Evolutionary conservation across 2,329 filamentous ascomycete genomes (phyloP).

Genomic region (Paraphaeosphaeria sporulosa): DNA sequence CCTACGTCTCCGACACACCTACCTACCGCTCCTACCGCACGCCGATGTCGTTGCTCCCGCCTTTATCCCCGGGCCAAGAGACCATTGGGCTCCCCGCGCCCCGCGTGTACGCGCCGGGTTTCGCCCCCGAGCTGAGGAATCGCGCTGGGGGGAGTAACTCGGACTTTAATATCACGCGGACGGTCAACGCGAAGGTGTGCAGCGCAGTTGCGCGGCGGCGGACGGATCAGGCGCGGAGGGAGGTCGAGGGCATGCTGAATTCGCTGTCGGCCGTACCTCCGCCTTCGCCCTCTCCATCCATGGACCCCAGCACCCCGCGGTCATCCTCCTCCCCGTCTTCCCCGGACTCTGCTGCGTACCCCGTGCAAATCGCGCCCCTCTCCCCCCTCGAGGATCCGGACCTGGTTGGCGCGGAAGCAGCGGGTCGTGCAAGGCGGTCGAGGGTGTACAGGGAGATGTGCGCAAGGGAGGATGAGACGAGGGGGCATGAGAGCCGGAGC

Average conservation of each 20-base stretch:
- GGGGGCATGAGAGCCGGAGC: conserved; percentile 43
- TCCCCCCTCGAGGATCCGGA: conserved; percentile 71
- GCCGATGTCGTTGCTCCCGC: conserved; percentile 25
- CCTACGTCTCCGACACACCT: conserved; percentile 71
- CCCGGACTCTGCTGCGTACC: conserved; percentile 23
- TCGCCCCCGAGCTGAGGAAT: conserved; percentile 37
- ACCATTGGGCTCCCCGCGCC: conserved; percentile 29
- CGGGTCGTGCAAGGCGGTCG: conserved; percentile 63
- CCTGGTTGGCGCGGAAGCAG: conserved; percentile 71
- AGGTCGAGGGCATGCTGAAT: conserved; percentile 28
- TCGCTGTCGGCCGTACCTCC: conserved; percentile 24
- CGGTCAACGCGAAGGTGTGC: conserved; percentile 66
- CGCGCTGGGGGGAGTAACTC: conserved; percentile 23
- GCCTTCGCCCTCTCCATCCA: conserved; percentile 9
- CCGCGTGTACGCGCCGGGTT: conserved; percentile 16
- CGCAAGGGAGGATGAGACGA: conserved; percentile 34
- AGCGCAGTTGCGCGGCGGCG: conserved; percentile 70
- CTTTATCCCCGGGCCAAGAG: conserved; percentile 20
- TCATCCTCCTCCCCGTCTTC: conserved; percentile 19
- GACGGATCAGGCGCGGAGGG: conserved; percentile 47
- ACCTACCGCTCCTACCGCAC: conserved; percentile 66
- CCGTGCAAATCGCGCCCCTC: conserved; percentile 34
- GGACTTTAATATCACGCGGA: conserved; percentile 60
- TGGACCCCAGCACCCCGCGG: background rate
- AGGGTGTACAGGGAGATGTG: conserved; percentile 61